These are phyloP conservation scores for Purshia tridentata DNA, from an alignment of 306 rosid species.

Conservation along the genomic window DNA sequence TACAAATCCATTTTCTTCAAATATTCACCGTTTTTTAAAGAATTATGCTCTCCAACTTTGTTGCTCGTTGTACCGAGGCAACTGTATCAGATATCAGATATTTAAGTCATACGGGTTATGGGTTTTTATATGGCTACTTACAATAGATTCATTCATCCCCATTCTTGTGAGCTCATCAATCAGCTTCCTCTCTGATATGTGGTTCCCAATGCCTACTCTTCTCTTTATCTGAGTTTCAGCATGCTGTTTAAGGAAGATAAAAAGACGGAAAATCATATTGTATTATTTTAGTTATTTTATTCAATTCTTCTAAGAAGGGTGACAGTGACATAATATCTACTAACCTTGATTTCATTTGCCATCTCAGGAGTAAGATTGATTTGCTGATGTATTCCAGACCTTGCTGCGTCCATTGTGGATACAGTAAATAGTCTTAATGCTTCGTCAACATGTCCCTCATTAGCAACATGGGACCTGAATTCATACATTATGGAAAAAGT, in stretches of 20 bases:
- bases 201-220: constrained; percentile 95
- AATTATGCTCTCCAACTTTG: neutral
- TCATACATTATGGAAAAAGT: constrained; percentile 14
- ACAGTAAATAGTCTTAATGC: constrained; percentile 86
- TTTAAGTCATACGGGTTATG: neutral
- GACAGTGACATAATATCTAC: constrained; percentile 15
- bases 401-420: constrained; percentile 96
- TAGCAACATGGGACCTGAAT: constrained; percentile 73
- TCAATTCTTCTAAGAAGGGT: neutral
- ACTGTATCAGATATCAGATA: neutral
- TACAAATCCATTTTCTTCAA: neutral
- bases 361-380: constrained; percentile 78
- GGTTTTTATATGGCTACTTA: constrained; percentile 31
- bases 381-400: constrained; percentile 86
- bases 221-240: constrained; percentile 97
- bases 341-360: constrained; percentile 91
- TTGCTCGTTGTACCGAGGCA: neutral
- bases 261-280: constrained; percentile 4
- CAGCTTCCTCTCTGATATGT: constrained; percentile 90
- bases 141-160: constrained; percentile 95
- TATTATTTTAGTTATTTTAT: neutral
- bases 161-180: constrained; percentile 89
- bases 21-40: too few relatives aligned
- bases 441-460: constrained; percentile 82
- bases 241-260: constrained; percentile 58